A percentile compares a stretch with the other conserved stretches of the same genome.
These are phyloP conservation scores for Rhizopus arrhizus DNA, from an alignment of 371 early-diverging fungal species.

Conservation along the genomic window DNA sequence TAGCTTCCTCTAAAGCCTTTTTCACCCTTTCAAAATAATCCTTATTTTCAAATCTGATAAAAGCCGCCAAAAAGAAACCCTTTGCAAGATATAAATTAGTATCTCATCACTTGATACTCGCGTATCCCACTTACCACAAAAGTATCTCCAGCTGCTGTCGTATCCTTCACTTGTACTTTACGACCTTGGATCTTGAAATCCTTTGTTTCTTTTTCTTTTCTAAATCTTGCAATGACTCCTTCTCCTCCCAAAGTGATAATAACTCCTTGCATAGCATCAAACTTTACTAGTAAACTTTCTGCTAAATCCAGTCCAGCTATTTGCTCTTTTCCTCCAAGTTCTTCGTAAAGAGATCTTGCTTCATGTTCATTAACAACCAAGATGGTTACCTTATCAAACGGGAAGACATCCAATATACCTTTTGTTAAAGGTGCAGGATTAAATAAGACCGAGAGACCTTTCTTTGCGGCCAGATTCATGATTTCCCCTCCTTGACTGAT, in stretches of 20 bases:
- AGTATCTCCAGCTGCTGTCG: constrained; percentile 84
- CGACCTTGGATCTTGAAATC: constrained; percentile 49
- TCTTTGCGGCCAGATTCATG: constrained; percentile 58
- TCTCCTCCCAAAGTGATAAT: constrained; percentile 78
- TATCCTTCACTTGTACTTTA: constrained; percentile 62
- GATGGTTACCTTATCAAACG: constrained; percentile 69
- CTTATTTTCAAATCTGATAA: constrained; percentile 44
- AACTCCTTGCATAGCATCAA: constrained; percentile 57
- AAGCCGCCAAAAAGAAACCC: constrained; percentile 76
- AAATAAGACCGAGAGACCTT: constrained; percentile 70
- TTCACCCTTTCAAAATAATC: constrained; percentile 48
- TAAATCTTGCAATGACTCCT: constrained; percentile 59
- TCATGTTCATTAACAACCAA: constrained; percentile 84
- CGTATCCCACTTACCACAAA: constrained; percentile 64
- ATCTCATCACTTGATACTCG: not conserved
- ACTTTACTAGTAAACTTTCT: constrained; percentile 37
- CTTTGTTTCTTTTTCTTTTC: constrained; percentile 32
- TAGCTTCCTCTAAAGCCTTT: constrained; percentile 53
- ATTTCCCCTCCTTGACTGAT: constrained; percentile 73
- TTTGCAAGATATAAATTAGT: constrained; percentile 54
- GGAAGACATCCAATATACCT: constrained; percentile 54
- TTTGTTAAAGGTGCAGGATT: constrained; percentile 87
- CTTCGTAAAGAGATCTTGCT: constrained; percentile 52
- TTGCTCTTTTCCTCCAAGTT: constrained; percentile 27
- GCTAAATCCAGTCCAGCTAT: constrained; percentile 41